Evolutionary conservation across 148 eudicot genomes (phyloP).

Genomic region (Rhododendron mucronatum): DNA sequence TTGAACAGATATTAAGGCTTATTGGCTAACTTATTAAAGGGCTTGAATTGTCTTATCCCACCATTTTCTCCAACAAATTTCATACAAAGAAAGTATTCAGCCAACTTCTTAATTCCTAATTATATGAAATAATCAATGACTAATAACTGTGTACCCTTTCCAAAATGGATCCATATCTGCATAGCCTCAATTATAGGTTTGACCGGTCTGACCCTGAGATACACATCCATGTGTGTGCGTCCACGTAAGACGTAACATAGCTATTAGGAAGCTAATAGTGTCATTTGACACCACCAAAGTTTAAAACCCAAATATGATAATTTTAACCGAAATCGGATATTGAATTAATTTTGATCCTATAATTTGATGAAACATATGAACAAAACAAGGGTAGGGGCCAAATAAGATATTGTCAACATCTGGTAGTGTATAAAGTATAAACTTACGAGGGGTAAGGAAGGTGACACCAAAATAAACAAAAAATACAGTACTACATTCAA

Average conservation of each 20-base stretch:
- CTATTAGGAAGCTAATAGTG: not conserved
- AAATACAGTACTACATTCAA: not conserved
- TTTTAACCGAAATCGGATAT: not conserved
- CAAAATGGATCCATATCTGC: not conserved
- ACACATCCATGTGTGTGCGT: not conserved
- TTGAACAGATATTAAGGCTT: not conserved
- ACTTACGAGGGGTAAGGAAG: not conserved
- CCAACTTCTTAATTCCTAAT: not conserved
- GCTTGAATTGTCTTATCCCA: not conserved
- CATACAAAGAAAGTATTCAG: not conserved
- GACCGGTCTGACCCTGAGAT: not conserved
- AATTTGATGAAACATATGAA: not conserved
- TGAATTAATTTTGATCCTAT: not conserved
- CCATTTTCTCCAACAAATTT: not conserved
- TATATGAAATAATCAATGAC: not conserved
- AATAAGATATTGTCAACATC: not conserved
- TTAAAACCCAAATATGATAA: not conserved
- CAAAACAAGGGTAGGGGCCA: not conserved
- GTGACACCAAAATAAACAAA: not conserved
- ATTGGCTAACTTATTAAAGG: not conserved
- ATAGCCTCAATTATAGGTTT: not conserved
- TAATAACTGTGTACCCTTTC: not conserved
- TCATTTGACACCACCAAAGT: not conserved
- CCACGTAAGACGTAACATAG: not conserved
- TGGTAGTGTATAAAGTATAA: not conserved